These are phyloP conservation scores for Sisymbrium altissimum DNA, from an alignment of 345 rosid species.

Conservation along the genomic window DNA sequence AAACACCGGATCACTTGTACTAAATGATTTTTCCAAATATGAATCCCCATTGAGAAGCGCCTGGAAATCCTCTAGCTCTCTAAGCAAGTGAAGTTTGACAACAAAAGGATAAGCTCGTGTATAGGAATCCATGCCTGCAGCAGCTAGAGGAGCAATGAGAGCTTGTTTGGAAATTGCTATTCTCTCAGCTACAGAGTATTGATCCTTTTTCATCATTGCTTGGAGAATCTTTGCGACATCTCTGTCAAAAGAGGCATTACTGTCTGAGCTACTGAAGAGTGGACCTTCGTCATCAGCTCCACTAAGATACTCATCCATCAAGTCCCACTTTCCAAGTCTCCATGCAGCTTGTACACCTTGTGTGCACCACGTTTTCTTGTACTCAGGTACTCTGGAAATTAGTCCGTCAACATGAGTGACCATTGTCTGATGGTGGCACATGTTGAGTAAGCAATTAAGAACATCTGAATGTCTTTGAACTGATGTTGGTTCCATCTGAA, in stretches of 20 bases:
- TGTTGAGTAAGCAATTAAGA: conserved; percentile 86
- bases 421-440: conserved; percentile 99
- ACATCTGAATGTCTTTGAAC: conserved; percentile 91
- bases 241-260: conserved; percentile 96
- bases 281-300: conserved; percentile 83
- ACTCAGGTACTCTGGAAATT: conserved; percentile 78
- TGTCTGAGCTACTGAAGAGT: conserved; percentile 85
- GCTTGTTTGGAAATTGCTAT: conserved; percentile 85
- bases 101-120: conserved; percentile 86
- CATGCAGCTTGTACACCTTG: conserved; percentile 99
- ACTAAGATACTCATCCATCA: conserved; percentile 92
- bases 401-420: conserved; percentile 93
- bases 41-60: conserved; percentile 62
- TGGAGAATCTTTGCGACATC: conserved; percentile 91
- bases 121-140: conserved; percentile 99
- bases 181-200: conserved; percentile 67
- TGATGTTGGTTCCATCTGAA: conserved; percentile 92
- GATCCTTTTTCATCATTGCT: conserved; percentile 93
- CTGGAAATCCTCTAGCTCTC: conserved; percentile 87
- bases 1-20: conserved; percentile 54
- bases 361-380: conserved; percentile 98
- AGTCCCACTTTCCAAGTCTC: conserved; percentile 97
- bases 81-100: conserved; percentile 85
- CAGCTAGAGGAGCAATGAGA: conserved; percentile 96
- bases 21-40: conserved; percentile 76